Base-by-base conservation (phyloP, 2,329 filamentous ascomycete genomes). In the Thelonectria blattea region DNA sequence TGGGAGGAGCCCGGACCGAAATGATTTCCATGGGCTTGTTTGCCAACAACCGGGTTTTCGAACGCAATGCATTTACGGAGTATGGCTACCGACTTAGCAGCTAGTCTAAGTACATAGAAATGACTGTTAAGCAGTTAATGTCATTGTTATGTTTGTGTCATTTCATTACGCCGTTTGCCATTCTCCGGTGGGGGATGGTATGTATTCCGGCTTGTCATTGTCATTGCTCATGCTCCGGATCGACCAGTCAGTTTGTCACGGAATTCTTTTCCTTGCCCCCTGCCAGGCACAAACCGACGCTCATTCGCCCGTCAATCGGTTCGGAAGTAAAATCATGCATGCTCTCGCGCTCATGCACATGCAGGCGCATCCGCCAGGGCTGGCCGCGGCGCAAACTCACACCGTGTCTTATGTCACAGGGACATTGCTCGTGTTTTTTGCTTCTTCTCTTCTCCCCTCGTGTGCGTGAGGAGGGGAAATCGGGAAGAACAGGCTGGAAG, bases 281-380 rank as follows among this genome's bases (percentile, higher is more conserved):
- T 42, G 24, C 41, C 27, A 55, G 41, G 41, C 57, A 55, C 52
- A 55, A 45, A 27, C 32, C 22, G 14, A 27, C 20, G 22, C 6
- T 30, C 14, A 56, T 50, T 56, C 54, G 54, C 46, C 48, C 46
- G 43, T 18, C 30, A 24, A 15, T 51, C 39, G 37, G 45, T 45
- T 43, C 52, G 30, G 46, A 20, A 54, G 51, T 50, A 54, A 50
- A 34, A 39, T 52, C 24, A 56, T 56, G 53, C 47, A 50, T 17
- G 52, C 52, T 17, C 30, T 34, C 43, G 37, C 37, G 45, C 53
- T 46, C 42, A 52, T 56, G 53, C 53, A 56, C 37, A 34, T 50
- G 53, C 53, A 56, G 39, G 46, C 46, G 53, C 53, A 49, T 24
- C 18, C 50, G 46, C 53, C 46, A 56, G 53, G 53, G 53, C 53